phyloP scores from a whole-genome alignment of 768 basidiomycete species.

The Pleurotus sapidus region DNA sequence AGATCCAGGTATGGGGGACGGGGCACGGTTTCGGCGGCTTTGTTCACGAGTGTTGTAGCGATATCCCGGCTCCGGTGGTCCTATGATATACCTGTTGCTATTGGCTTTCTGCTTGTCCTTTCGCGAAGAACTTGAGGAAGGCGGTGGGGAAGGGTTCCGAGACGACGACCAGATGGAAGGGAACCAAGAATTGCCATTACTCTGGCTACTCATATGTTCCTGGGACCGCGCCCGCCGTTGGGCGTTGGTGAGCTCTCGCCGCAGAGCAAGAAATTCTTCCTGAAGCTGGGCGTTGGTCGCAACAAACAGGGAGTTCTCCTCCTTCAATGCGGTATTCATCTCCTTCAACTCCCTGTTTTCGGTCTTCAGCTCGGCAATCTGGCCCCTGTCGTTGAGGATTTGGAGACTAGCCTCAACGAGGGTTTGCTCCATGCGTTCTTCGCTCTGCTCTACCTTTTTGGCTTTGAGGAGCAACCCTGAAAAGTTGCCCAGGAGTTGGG shows the following conservation, averaged over 20 bases:
- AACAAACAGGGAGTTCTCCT: constrained; percentile 18
- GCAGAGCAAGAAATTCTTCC: constrained; percentile 2
- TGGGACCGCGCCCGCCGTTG: not conserved
- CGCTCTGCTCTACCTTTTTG: constrained; percentile 16
- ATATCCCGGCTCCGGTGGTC: not conserved
- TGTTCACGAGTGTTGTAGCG: not conserved
- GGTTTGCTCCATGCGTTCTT: constrained; percentile 22
- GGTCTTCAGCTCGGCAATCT: constrained; percentile 32
- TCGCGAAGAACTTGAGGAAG: not conserved
- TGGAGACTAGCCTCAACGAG: constrained; percentile 49
- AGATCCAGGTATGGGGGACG: not conserved
- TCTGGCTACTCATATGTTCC: not conserved
- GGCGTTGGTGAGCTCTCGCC: not conserved
- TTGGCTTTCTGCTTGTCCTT: constrained; percentile 1
- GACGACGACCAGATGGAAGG: not conserved
- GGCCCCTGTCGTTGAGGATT: constrained; percentile 39
- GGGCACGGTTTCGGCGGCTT: not conserved
- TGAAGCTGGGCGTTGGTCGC: constrained; percentile 8
- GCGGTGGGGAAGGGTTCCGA: not conserved
- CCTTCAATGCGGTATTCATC: constrained; percentile 23
- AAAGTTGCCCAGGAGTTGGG: constrained; percentile 57
- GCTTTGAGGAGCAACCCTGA: constrained; percentile 56
- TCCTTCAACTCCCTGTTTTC: constrained; percentile 21
- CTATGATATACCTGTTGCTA: not conserved
- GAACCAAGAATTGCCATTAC: not conserved